Percentiles rank a stretch among this genome's conserved stretches.
Conservation (phyloP, 2,329 filamentous ascomycete genomes). For the Clonostachys byssicola region DNA sequence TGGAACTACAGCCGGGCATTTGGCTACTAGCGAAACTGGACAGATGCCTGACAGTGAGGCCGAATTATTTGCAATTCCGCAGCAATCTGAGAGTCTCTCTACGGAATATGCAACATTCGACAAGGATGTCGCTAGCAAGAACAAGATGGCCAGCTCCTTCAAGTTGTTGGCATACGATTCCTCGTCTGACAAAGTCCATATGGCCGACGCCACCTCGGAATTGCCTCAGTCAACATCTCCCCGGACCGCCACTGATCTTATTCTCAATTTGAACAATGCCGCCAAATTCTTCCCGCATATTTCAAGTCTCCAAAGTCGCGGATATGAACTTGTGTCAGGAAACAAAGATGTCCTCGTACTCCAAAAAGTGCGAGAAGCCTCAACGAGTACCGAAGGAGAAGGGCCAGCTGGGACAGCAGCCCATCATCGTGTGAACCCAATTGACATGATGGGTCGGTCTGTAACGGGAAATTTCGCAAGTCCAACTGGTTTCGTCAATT, state of each 20-base stretch:
- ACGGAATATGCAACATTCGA: too few species aligned
- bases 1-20: too few species aligned
- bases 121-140: constrained; percentile 2
- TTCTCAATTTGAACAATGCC: constrained; percentile 57
- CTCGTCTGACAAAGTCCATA: constrained; percentile 49
- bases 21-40: too few species aligned
- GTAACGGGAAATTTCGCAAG: constrained; percentile 56
- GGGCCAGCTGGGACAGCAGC: constrained; percentile 1
- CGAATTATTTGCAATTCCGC: too few species aligned
- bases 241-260: constrained; percentile 53
- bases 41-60: too few species aligned
- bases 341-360: constrained; percentile 62
- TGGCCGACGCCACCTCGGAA: constrained; percentile 56
- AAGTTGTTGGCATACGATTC: constrained; percentile 65
- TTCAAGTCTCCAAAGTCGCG: constrained; percentile 49
- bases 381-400: background rate
- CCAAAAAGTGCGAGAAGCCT: constrained; percentile 44
- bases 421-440: constrained; percentile 45
- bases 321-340: constrained; percentile 64
- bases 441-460: constrained; percentile 47
- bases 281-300: constrained; percentile 64
- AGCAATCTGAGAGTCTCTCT: too few species aligned
- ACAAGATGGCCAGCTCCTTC: constrained; percentile 30
- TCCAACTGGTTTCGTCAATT: constrained; percentile 63
- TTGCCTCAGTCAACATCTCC: constrained; percentile 41